Percentiles rank a stretch among this genome's conserved stretches.
Conservation (phyloP, 805 yeast species). For the Saccharomycopsis amapae region DNA sequence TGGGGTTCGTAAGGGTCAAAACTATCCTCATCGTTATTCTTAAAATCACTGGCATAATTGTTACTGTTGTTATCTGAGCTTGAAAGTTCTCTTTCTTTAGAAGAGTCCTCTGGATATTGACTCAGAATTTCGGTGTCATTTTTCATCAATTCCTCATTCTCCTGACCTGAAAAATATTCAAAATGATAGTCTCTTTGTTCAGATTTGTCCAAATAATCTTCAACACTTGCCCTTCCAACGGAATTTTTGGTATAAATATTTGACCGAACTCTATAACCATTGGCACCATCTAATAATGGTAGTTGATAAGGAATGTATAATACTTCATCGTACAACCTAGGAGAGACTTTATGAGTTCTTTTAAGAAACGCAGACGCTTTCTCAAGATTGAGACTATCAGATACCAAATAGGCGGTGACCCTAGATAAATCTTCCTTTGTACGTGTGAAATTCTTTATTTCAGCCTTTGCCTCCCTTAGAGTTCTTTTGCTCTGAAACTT, state of each 20-base stretch:
- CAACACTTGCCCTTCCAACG: constrained; percentile 47
- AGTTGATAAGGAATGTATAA: constrained; percentile 82
- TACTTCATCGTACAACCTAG: constrained; percentile 88
- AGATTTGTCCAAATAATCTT: constrained; percentile 65
- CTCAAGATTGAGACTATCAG: constrained; percentile 70
- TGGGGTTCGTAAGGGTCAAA: constrained; percentile 94
- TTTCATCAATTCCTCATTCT: constrained; percentile 35
- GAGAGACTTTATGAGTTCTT: constrained; percentile 72
- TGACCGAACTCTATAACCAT: constrained; percentile 69
- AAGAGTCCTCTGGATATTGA: constrained; percentile 26
- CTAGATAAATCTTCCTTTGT: constrained; percentile 59
- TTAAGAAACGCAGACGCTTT: constrained; percentile 58
- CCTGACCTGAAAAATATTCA: constrained; percentile 73
- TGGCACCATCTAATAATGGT: constrained; percentile 79
- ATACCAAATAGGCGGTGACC: constrained; percentile 85
- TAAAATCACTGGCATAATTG: constrained; percentile 27
- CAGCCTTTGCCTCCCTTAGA: constrained; percentile 35
- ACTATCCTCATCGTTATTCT: constrained; percentile 35
- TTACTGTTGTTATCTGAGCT: constrained; percentile 27
- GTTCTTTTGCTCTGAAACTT: background rate
- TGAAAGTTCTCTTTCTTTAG: constrained; percentile 9
- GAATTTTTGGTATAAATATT: constrained; percentile 38
- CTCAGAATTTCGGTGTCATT: background rate
- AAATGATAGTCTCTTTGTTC: constrained; percentile 89
- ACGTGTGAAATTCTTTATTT: constrained; percentile 39